Evolutionary conservation across 495 filamentous ascomycete species (phyloP).

Genomic region (Neurospora terricola): DNA sequence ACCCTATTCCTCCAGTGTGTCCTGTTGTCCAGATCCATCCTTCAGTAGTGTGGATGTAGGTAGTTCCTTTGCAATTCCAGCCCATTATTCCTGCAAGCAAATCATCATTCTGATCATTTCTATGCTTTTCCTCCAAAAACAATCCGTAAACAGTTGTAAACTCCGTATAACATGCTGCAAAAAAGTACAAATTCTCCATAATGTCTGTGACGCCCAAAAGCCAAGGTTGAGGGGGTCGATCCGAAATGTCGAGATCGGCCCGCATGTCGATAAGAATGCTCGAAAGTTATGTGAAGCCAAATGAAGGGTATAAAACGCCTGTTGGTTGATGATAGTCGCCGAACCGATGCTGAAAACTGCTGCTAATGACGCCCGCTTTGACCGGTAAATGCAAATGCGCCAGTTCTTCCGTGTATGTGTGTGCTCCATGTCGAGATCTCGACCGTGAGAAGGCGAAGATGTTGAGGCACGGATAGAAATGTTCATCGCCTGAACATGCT

Average conservation of each 20-base stretch:
- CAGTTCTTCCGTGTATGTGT: background rate
- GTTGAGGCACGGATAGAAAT: background rate
- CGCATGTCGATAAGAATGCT: background rate
- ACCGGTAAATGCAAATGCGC: background rate
- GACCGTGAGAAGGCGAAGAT: background rate
- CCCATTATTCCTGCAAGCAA: background rate
- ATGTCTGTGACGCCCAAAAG: background rate
- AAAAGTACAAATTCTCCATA: background rate
- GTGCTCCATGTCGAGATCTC: background rate
- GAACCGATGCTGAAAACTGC: background rate
- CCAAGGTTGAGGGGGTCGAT: background rate
- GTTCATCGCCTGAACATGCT: constrained; percentile 7
- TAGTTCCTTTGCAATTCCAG: background rate
- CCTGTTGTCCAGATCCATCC: background rate
- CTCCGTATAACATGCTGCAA: background rate
- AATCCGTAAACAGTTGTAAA: background rate
- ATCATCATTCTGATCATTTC: background rate
- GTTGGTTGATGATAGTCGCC: background rate
- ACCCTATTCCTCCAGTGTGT: background rate
- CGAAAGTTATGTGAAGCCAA: background rate
- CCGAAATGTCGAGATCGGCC: background rate
- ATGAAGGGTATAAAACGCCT: constrained; percentile 4
- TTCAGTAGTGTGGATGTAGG: background rate
- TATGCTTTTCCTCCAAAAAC: background rate
- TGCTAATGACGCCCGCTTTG: background rate